These are phyloP conservation scores for Colletotrichum tropicicola DNA, from an alignment of 2,329 filamentous ascomycete species.

Conservation along the genomic window DNA sequence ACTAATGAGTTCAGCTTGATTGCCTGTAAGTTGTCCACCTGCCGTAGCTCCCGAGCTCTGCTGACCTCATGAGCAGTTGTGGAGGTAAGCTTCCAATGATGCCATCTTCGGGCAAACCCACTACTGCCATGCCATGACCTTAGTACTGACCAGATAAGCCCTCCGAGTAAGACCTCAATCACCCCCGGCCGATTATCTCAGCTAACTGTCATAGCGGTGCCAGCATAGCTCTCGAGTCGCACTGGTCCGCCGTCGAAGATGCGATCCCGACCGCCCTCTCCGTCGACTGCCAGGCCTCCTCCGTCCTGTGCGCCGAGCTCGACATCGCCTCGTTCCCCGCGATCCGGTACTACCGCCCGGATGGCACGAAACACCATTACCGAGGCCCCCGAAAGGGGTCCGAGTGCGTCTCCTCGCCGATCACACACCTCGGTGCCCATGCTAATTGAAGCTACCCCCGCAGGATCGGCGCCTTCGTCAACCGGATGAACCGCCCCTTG, in stretches of 20 bases:
- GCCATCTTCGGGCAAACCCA: neutral
- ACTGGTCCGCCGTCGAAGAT: slow-evolving; percentile 43
- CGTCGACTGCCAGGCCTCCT: slow-evolving; percentile 50
- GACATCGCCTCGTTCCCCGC: slow-evolving; percentile 56
- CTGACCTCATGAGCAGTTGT: slow-evolving; percentile 11
- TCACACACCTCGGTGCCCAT: neutral
- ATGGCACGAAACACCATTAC: slow-evolving; percentile 47
- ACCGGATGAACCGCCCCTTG: slow-evolving; percentile 37
- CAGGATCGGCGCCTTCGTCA: slow-evolving; percentile 41
- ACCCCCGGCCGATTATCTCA: neutral
- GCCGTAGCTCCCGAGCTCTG: neutral
- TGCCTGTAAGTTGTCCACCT: slow-evolving; percentile 40
- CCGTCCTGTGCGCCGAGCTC: slow-evolving; percentile 48
- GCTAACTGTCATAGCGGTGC: slow-evolving; percentile 35
- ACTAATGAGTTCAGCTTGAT: slow-evolving; percentile 37
- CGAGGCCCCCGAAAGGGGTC: slow-evolving; percentile 51
- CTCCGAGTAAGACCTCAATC: slow-evolving; percentile 1
- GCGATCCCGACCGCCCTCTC: slow-evolving; percentile 38
- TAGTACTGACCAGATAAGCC: slow-evolving; percentile 8
- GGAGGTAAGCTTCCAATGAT: slow-evolving; percentile 2
- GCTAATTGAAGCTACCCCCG: neutral
- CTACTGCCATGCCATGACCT: neutral
- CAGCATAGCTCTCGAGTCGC: slow-evolving; percentile 43
- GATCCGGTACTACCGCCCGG: slow-evolving; percentile 51
- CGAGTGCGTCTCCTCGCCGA: slow-evolving; percentile 39